phyloP scores from a whole-genome alignment of 2,329 filamentous ascomycete species.

The Elsinoe australis region DNA sequence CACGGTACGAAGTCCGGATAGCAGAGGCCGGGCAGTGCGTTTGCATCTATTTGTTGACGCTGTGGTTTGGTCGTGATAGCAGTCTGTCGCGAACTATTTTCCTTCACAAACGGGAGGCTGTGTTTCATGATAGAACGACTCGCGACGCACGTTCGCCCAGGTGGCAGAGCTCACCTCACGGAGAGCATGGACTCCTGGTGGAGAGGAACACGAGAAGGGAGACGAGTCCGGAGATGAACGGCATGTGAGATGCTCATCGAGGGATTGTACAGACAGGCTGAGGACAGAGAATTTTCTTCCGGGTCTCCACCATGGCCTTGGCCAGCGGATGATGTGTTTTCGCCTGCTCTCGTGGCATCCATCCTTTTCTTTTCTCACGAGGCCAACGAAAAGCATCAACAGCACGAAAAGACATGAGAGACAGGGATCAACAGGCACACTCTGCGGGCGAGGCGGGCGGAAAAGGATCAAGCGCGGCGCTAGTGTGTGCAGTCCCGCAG shows the following conservation, averaged over 20 bases:
- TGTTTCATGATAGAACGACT: constrained; percentile 10
- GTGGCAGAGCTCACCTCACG: constrained; percentile 6
- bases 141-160: constrained; percentile 2
- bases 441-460: background rate
- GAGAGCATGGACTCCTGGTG: background rate
- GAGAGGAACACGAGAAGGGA: constrained; percentile 9
- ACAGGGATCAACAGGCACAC: constrained; percentile 13
- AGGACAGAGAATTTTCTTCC: background rate
- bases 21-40: background rate
- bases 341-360: constrained; percentile 9
- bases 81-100: constrained; percentile 1
- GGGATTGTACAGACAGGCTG: background rate
- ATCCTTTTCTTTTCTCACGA: background rate
- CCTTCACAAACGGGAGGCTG: constrained; percentile 6
- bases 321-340: background rate
- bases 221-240: constrained; percentile 8
- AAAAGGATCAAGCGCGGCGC: constrained; percentile 10
- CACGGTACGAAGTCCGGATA: background rate
- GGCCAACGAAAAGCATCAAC: too few relatives aligned
- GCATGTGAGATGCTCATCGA: background rate
- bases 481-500: constrained; percentile 11
- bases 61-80: constrained; percentile 3
- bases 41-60: background rate
- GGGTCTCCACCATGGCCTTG: constrained; percentile 6
- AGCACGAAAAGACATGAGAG: background rate